Evolutionary conservation across 352 stramenopile species (phyloP), one percentile per base, ranked within the genome.

Genomic region (Pythium phragmitis): DNA sequence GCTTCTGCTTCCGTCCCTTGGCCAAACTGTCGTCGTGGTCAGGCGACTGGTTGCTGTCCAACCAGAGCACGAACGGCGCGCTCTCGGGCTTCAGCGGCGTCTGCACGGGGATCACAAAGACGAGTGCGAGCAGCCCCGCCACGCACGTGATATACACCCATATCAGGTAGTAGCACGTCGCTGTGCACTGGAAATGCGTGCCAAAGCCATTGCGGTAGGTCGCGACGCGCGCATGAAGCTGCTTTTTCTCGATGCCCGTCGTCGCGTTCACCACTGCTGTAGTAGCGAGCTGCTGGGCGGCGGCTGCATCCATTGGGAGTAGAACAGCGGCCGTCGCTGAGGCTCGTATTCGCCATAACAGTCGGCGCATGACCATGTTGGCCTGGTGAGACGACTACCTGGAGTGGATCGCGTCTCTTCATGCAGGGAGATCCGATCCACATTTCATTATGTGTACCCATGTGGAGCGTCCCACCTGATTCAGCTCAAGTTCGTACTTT

Each of bases 141-240:
- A 88, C 65, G 21, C 65, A 49, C 28, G 74, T 34, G 9, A 75
- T 52, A 48, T 88, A 75, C 19, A 67, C 46, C 17, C 63, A 54
- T 19, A 79, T 67, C 34, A 77, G 67, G 53, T 85, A 73, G 37
- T 70, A 68, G 58, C 80, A 92, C 16, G 74, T 75, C 9, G 70
- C 62, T 16, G 74, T 65, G 47, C 75, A 88, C 26, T 69, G 43
- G 30, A 90, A 89, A 33, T 72, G 74, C 30, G 79, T 76, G 11
- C 83, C 83, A 52, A 87, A 88, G 17, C 60, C 80, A 63, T 84
- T 89, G 28, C 74, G 76, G 33, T 87, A 88, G 39, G 79, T 88
- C 12, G 43, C 63, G 11, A 75, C 64, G 2, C 68, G 55, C 19
- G 72, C 19, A 5, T 63, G 65, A 13, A 72, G 14, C 19, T 57